Evolutionary conservation across 2,329 filamentous ascomycete species (phyloP), one percentile per base, ranked within the genome.

Genomic region (Xylariaceae sp.): DNA sequence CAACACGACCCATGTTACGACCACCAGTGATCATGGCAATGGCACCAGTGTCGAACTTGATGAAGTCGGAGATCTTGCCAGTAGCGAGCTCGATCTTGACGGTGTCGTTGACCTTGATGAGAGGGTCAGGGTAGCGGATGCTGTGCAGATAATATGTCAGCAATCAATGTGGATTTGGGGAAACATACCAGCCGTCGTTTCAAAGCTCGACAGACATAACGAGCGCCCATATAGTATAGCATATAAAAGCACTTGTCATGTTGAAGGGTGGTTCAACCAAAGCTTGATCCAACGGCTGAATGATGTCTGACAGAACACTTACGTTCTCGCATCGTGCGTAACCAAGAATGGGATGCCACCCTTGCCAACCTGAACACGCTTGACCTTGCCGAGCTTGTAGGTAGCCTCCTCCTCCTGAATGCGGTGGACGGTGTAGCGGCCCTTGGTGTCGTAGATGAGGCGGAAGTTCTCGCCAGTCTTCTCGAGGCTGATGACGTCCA

Each of bases 241-340:
- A 30, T 30, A 30, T 30, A 30, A 30, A 30, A 30, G 23, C 23
- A 30, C 23, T 52, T 48, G 58, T 51, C 55, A 68, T 69, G 70
- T 63, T 60, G 63, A 68, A 70, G 68, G 69, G 69, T 72, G 70
- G 79, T 82, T 83, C 81, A 76, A 83, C 92, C 92, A 96, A 94
- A 96, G 85, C 90, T 94, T 95, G 91, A 90, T 93, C 91, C 93
- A 97, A 97, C 93, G 93, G 88, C 93, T 97, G 93, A 97, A 92
- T 94, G 92, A 97, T 91, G 89, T 89, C 82, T 85, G 82, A 86
- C 82, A 88, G 86, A 89, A 97, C 65, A 67, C 93, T 96, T 85
- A 99, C 93, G 94, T 99, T 92, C 94, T 89, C 83, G 94, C 94
- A 94, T 99, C 94, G 90, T 99, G 94, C 92, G 94, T 99, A 90